Evolutionary conservation across 2,329 filamentous ascomycete species (phyloP), one percentile per base, ranked within the genome.

Genomic region (Aurifilum marmelostoma): DNA sequence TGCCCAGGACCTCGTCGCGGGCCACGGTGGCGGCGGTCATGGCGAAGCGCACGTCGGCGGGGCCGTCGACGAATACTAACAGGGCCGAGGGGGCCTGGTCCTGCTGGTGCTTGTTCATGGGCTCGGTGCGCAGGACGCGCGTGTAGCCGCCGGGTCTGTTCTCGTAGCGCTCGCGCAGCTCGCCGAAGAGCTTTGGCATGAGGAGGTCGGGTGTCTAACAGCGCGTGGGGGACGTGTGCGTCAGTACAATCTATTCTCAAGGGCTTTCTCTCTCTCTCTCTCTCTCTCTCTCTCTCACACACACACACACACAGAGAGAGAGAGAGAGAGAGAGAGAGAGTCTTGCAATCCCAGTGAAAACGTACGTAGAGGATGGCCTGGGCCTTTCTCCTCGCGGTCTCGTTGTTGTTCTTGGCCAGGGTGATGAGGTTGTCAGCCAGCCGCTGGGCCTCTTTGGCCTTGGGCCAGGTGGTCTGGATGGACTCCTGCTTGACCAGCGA

Each of bases 401-500:
- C 91, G 54, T 95, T 97, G 79, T 97, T 93, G 82, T 90, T 92
- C 87, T 98, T 99, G 27, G 92, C 95, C 75, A 97, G 80, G 5
- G 94, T 97, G 76, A 99, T 94, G 74, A 98, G 85, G 84, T 97
- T 97, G 79, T 99, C 96, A 9, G 94, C 96, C 74, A 98, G 80
- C 58, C 92, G 88, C 82, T 99, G 96, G 27, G 96, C 92, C 83
- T 99, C 96, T 82, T 98, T 99, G 62, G 96, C 96, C 83, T 98
- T 98, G 79, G 91, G 90, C 87, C 92, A 97, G 82, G 96, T 97
- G 64, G 96, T 99, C 73, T 91, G 90, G 83, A 99, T 97, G 72
- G 93, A 90, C 84, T 99, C 96, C 81, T 97, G 89, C 80, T 92
- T 87, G 82, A 99, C 92, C 74, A 99, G 91, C 67, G 95, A 96